These are phyloP conservation scores for Lentinus tigrinus DNA, from an alignment of 768 basidiomycete species.

Conservation along the genomic window DNA sequence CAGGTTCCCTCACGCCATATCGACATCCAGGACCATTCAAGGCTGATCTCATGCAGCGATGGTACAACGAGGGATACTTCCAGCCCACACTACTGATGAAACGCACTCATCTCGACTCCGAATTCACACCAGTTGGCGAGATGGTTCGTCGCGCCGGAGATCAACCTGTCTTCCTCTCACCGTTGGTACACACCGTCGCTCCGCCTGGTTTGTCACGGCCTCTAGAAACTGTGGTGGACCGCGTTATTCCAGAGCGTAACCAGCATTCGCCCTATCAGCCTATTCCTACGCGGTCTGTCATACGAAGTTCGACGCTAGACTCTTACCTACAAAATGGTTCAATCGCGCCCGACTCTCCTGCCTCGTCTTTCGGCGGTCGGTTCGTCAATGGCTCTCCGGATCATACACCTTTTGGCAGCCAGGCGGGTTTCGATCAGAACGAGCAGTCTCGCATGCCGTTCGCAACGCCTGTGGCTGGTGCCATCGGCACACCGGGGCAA, in stretches of 20 bases:
- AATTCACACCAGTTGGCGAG: constrained; percentile 67
- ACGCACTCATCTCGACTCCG: constrained; percentile 64
- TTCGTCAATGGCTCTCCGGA: constrained; percentile 73
- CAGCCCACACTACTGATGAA: constrained; percentile 80
- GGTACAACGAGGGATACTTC: constrained; percentile 92
- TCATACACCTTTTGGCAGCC: constrained; percentile 29
- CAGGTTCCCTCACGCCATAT: neutral
- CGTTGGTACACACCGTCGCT: constrained; percentile 36
- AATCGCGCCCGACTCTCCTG: constrained; percentile 64
- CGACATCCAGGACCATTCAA: constrained; percentile 74
- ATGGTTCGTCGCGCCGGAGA: constrained; percentile 52
- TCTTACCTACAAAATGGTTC: constrained; percentile 54
- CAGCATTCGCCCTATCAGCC: constrained; percentile 63
- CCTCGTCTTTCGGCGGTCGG: constrained; percentile 67
- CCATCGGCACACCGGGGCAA: constrained; percentile 2
- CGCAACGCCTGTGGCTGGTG: neutral
- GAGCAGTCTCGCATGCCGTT: constrained; percentile 32
- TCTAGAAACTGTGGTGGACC: constrained; percentile 49
- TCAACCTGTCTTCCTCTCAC: constrained; percentile 65
- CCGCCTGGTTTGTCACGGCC: constrained; percentile 57
- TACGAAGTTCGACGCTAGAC: constrained; percentile 67
- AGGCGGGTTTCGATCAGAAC: constrained; percentile 49
- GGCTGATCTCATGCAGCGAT: constrained; percentile 90
- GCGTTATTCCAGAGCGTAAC: constrained; percentile 37
- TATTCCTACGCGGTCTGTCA: constrained; percentile 55